Percentiles rank a stretch among this genome's conserved stretches.
Conservation (phyloP, 257 asterid species). For the Hygrophila difformis region DNA sequence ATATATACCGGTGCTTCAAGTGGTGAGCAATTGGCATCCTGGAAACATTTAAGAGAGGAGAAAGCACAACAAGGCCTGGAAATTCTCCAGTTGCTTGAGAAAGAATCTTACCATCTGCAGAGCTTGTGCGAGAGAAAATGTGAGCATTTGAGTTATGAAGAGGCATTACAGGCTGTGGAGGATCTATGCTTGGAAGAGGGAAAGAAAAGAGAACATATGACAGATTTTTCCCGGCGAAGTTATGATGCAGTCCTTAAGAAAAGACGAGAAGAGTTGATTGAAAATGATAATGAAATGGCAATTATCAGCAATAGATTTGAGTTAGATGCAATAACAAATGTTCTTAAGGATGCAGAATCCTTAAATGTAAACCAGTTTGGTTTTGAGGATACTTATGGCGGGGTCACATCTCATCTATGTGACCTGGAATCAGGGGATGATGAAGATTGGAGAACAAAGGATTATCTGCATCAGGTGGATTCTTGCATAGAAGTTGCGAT, state of each 20-base stretch:
- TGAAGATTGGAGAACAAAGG: constrained; percentile 75
- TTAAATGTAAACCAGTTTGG: constrained; percentile 68
- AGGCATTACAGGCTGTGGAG: constrained; percentile 82
- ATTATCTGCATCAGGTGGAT: constrained; percentile 70
- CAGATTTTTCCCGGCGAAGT: constrained; percentile 45
- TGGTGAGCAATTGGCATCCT: constrained; percentile 58
- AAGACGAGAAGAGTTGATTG: constrained; percentile 68
- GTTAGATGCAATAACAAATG: constrained; percentile 78
- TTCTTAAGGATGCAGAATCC: constrained; percentile 83
- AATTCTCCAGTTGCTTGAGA: constrained; percentile 70
- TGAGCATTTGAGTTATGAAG: constrained; percentile 77
- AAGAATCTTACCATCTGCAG: constrained; percentile 76
- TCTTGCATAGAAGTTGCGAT: constrained; percentile 83
- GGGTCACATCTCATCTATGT: constrained; percentile 51
- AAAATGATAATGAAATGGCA: constrained; percentile 41
- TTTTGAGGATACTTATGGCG: constrained; percentile 64
- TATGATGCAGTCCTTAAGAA: constrained; percentile 65
- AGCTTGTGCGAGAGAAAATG: constrained; percentile 79
- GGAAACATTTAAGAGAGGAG: constrained; percentile 64
- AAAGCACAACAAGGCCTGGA: constrained; percentile 61
- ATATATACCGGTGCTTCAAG: constrained; percentile 65
- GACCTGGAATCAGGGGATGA: constrained; percentile 86
- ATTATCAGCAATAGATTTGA: constrained; percentile 51
- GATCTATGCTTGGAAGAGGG: constrained; percentile 84
- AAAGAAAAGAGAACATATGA: constrained; percentile 57